phyloP scores from a whole-genome alignment of 345 rosid genomes.

The Mangifera indica region DNA sequence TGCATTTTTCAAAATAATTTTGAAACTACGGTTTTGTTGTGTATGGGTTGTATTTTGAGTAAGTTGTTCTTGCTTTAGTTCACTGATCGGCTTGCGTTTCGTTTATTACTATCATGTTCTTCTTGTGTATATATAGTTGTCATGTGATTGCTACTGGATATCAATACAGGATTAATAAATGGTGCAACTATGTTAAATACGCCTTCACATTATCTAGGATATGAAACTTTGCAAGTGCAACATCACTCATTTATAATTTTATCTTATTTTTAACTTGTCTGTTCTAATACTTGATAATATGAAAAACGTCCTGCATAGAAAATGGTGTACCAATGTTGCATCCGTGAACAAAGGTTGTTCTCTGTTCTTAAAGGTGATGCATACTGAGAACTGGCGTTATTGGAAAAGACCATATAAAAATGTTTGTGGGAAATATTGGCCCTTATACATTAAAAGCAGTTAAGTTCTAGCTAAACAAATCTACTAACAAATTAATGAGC shows the following conservation, averaged over 20 bases:
- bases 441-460: background rate
- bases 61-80: background rate
- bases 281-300: background rate
- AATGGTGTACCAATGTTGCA: background rate
- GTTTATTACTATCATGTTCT: background rate
- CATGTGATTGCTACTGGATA: background rate
- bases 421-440: background rate
- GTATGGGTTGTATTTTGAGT: background rate
- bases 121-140: too few species aligned
- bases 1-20: too few species aligned
- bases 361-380: background rate
- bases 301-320: background rate
- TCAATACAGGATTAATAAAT: background rate
- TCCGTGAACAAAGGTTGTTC: background rate
- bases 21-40: background rate
- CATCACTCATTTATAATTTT: background rate
- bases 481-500: too few species aligned
- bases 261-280: too few species aligned
- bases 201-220: too few species aligned
- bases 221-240: too few species aligned
- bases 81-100: background rate
- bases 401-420: background rate
- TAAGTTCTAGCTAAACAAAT: too few species aligned
- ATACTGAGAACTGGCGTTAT: background rate
- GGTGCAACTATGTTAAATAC: too few species aligned